Evolutionary conservation across 345 rosid genomes (phyloP), one percentile per base, ranked within the genome.

Genomic region (Alliaria petiolata): DNA sequence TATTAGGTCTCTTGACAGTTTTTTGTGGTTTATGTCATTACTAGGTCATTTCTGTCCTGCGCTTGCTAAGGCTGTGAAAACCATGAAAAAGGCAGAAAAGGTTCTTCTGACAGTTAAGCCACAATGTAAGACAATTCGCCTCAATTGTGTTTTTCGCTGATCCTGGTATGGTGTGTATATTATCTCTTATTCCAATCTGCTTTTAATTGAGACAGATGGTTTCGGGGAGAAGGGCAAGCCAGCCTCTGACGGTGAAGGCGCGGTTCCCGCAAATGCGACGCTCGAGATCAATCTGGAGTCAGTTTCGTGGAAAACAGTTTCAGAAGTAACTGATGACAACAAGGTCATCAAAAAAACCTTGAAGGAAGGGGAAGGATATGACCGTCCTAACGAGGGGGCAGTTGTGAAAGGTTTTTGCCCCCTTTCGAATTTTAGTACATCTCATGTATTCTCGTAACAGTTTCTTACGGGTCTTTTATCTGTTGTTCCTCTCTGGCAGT

Each of bases 321-420:
- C 93, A 0, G 97, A 87, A 56, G 82, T 95, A 15, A 89, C 93
- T 20, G 84, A 91, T 40, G 99, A 95, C 70, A 83, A 82, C 79
- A 91, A 88, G 81, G 96, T 95, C 26, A 67, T 84, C 13, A 91
- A 89, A 83, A 91, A 89, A 75, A 85, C 84, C 39, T 77, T 91
- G 73, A 84, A 83, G 69, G 99, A 91, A 82, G 98, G 96, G 5
- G 98, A 91, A 62, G 96, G 93, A 26, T 89, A 86, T 79, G 99
- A 91, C 14, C 78, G 73, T 11, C 97, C 99, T 16, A 88, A 83
- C 36, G 99, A 89, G 42, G 99, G 99, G 43, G 71, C 98, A 13
- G 71, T 75, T 38, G 99, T 88, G 47, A 78, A 79, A 85, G 85
- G 97, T 90, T 90, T 50, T 44, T n/a, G n/a, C 80, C 58, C 36